Base-by-base conservation (phyloP, 2,329 filamentous ascomycete genomes). In the Alternaria sp. region DNA sequence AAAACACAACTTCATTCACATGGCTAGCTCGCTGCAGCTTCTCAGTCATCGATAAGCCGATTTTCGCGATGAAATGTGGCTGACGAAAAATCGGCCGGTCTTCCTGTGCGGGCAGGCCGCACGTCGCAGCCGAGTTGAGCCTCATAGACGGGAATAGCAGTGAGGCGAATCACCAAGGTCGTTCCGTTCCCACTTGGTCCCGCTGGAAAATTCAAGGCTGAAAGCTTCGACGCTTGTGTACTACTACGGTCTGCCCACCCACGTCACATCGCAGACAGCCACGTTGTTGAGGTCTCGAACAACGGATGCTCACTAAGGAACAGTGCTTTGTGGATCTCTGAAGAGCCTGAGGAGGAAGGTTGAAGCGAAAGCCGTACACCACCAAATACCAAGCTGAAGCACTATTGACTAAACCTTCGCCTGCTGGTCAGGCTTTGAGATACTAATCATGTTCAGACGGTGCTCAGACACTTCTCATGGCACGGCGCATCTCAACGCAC, bases 201-300 rank as follows among this genome's bases (percentile, higher is more conserved):
- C 66, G 64, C 61, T 20, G n/a, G 23, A 63, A 28, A 50, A 65
- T 53, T 43, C 62, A 68, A 61, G 69, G 69, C 71, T 70, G 68
- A 68, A 65, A 67, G 65, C 65, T 65, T 71, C 60, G 33, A 37
- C 47, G 54, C 20, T 30, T 61, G 37, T 41, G 37, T 41, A 43
- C 58, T 66, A 56, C 56, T 63, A 28, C 54, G 64, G 55, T 50
- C 37, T 57, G 58, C 62, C 44, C 58, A 66, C 50, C 55, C 60
- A 71, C 66, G 68, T 71, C 71, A 73, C 60, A 66, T 46, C 58
- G 64, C 67, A 63, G 28, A 33, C 47, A 20, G n/a, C 58, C 51
- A 47, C 57, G 25, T 26, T 15, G 46, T 30, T 28, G 44, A 49
- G 44, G 41, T 43, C 55, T 55, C 47, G 26, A 58, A 41, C 37